These are phyloP conservation scores for Hymenoscyphus fraxineus DNA, from an alignment of 2,329 filamentous ascomycete genomes.

Conservation along the genomic window DNA sequence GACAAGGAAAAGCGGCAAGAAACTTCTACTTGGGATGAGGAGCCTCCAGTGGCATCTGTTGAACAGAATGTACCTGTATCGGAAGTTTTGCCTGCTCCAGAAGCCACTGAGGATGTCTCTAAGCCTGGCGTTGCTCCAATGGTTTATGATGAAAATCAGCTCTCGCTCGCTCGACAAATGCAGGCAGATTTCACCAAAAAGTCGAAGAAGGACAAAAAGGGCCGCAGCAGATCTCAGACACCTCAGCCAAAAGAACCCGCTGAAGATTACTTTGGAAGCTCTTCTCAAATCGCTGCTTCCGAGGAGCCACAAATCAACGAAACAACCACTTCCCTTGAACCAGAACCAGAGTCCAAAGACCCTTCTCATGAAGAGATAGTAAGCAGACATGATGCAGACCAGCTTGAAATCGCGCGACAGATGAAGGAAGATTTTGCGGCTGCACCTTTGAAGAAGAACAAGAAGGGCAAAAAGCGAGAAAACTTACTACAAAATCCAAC, in stretches of 20 bases:
- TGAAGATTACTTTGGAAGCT: conserved; percentile 21
- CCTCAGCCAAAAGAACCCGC: conserved; percentile 19
- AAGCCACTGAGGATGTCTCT: conserved; percentile 1
- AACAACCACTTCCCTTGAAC: conserved; percentile 9
- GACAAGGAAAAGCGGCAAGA: conserved; percentile 34
- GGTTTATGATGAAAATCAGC: conserved; percentile 29
- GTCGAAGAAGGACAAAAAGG: conserved; percentile 37
- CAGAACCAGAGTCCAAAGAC: conserved; percentile 6
- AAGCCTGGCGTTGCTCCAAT: conserved; percentile 23
- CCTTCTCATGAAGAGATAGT: conserved; percentile 18
- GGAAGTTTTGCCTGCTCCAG: conserved; percentile 4
- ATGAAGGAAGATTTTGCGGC: conserved; percentile 30
- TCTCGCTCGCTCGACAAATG: conserved; percentile 30
- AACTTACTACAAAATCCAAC: conserved; percentile 1
- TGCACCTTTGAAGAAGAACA: conserved; percentile 38
- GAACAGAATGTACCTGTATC: conserved; percentile 4
- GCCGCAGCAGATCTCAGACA: conserved; percentile 27
- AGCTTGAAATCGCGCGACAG: conserved; percentile 30
- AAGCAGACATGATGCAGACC: conserved; percentile 27
- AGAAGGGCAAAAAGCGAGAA: conserved; percentile 35
- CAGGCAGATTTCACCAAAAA: conserved; percentile 36
- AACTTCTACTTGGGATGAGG: conserved; percentile 18
- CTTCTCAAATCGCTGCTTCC: conserved; percentile 10
- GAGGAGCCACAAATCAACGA: conserved; percentile 12
- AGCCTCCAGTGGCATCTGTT: neutral